These are phyloP conservation scores for Hypoxylon rickii DNA, from an alignment of 495 filamentous ascomycete species.

Conservation along the genomic window DNA sequence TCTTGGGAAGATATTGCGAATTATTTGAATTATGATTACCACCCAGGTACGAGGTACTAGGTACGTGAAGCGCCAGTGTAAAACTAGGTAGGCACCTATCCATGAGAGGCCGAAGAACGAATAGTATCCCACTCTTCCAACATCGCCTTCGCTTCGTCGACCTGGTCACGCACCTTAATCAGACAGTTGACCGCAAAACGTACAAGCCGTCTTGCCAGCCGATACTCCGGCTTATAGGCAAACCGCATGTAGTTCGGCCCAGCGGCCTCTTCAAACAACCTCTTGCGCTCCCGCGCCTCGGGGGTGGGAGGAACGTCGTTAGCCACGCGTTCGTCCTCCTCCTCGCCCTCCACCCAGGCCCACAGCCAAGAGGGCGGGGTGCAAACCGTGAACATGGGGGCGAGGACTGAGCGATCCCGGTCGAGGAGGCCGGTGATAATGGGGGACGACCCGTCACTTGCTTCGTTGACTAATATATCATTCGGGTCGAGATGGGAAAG, in stretches of 20 bases:
- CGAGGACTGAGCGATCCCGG: constrained; percentile 3
- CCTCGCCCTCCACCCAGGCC: not conserved
- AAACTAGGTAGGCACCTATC: too few species aligned
- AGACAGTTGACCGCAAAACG: constrained; percentile 22
- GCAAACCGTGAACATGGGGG: constrained; percentile 7
- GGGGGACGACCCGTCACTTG: not conserved
- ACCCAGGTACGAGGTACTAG: too few species aligned
- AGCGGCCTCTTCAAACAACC: constrained; percentile 44
- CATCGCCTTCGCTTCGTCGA: not conserved
- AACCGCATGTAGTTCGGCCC: constrained; percentile 24
- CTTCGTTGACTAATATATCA: constrained; percentile 7
- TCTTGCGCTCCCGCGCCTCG: constrained; percentile 39
- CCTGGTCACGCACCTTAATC: not conserved
- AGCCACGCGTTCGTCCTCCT: not conserved
- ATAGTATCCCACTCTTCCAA: not conserved
- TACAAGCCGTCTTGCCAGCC: constrained; percentile 37
- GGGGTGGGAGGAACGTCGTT: not conserved
- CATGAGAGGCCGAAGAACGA: too few species aligned
- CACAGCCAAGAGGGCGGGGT: constrained; percentile 8
- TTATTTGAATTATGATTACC: too few species aligned
- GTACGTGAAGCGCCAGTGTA: too few species aligned
- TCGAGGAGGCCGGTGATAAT: constrained; percentile 10
- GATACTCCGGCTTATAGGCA: constrained; percentile 29
- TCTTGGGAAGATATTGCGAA: too few species aligned
- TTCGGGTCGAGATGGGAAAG: constrained; percentile 5